Evolutionary conservation across 2,329 filamentous ascomycete species (phyloP), one percentile per base, ranked within the genome.

Genomic region (Aureobasidium sp.): DNA sequence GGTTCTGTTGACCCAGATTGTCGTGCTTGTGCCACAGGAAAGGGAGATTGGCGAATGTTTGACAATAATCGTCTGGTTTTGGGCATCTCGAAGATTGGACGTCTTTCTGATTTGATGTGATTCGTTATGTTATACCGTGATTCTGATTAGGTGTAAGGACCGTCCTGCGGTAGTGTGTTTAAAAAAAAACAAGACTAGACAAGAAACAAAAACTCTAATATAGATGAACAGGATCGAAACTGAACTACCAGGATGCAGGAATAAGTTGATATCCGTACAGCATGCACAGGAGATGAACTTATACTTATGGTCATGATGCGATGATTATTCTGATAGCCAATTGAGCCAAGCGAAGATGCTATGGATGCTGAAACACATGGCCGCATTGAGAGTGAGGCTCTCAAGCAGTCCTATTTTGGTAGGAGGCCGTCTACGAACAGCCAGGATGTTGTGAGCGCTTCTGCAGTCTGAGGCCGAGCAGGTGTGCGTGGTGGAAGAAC

Each of bases 31-130:
- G 65, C 65, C 62, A 61, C 53, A 30, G 66, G 70, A 67, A 64
- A 68, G 60, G 63, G 69, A 61, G 29, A 61, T 27, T 60, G 59
- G 21, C 64, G 62, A 32, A 62, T 62, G 9, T 64, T 48, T 44
- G 69, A 62, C 27, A 69, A 64, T 16, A 63, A 55, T 65, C 72
- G 75, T 62, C 72, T 71, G 64, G 74, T 72, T 67, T 78, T 79
- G 54, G 77, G 77, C 77, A 80, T 79, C 29, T 48, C 30, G 59
- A 39, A 14, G 54, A 63, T 51, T 9, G 27, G 10, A 16, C 6
- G 25, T 29, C 27, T 45, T 13, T 25, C 5, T 8, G 44, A 13
- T 25, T 39, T 48, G 39, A 64, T 60, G 57, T 53, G 58, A 8
- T 2, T 50, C n/a, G 9, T 14, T 34, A 13, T 27, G 21, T 13